A percentile compares a stretch with the other conserved stretches of the same genome.
phyloP scores from a whole-genome alignment of 148 eudicot species.

The Mesembryanthemum crystallinum region DNA sequence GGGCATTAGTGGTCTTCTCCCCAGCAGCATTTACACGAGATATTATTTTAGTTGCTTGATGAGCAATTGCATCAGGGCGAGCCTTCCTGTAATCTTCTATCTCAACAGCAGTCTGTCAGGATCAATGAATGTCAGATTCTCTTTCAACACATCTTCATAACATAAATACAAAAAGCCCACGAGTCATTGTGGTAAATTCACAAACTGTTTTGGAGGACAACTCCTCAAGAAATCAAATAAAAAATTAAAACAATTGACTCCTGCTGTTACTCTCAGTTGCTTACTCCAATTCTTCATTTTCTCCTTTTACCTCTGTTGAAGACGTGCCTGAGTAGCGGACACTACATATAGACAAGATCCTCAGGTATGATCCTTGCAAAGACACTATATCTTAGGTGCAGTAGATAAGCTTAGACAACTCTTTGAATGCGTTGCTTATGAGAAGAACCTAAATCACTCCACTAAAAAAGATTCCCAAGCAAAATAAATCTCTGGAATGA shows the following conservation, averaged over 20 bases:
- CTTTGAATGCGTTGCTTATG: no score
- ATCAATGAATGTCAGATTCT: slow-evolving; percentile 6
- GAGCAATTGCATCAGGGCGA: slow-evolving; percentile 89
- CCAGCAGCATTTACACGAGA: slow-evolving; percentile 88
- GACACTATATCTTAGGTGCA: background rate
- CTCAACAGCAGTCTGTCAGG: slow-evolving; percentile 66
- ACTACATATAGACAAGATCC: background rate
- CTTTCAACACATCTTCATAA: background rate
- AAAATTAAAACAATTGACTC: background rate
- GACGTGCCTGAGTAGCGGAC: background rate
- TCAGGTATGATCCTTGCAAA: background rate
- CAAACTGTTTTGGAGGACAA: background rate
- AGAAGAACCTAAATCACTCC: no score
- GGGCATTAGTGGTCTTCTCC: slow-evolving; percentile 84
- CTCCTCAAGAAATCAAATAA: no score
- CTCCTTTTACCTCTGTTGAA: background rate
- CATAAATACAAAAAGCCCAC: background rate
- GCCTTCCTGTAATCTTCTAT: slow-evolving; percentile 85
- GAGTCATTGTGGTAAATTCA: background rate
- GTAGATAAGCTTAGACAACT: background rate
- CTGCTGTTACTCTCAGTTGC: no score
- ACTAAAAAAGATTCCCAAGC: no score
- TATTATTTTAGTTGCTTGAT: slow-evolving; percentile 88
- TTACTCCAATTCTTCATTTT: background rate
- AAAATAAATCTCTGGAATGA: no score